These are phyloP conservation scores for Lotmaria passim DNA, from an alignment of 208 protist genomes.

Conservation along the genomic window DNA sequence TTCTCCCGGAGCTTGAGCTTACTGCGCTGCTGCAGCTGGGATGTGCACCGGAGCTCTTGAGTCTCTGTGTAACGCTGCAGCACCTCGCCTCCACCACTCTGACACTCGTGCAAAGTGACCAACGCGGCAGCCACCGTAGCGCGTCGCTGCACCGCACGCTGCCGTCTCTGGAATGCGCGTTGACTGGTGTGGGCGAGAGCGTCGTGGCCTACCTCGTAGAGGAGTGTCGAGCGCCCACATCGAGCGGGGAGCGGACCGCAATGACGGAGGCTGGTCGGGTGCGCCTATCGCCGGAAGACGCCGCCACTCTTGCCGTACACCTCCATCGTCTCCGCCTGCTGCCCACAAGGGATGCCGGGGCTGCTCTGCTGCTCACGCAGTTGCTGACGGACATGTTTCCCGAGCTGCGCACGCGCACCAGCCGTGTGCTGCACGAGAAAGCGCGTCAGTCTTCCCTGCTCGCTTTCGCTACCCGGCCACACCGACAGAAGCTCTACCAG, in stretches of 20 bases:
- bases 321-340: constrained; percentile 58
- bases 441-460: constrained; percentile 69
- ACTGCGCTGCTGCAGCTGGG: constrained; percentile 31
- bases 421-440: constrained; percentile 47
- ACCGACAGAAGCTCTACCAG: constrained; percentile 59
- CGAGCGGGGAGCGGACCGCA: neutral
- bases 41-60: constrained; percentile 45
- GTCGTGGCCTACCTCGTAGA: constrained; percentile 36
- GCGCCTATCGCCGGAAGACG: constrained; percentile 12
- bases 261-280: neutral
- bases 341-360: constrained; percentile 22
- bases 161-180: constrained; percentile 39
- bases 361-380: constrained; percentile 34
- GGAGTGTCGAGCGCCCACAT: neutral
- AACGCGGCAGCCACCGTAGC: neutral
- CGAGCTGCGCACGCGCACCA: constrained; percentile 76
- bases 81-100: constrained; percentile 54
- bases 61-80: constrained; percentile 63
- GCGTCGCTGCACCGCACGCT: constrained; percentile 38
- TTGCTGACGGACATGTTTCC: constrained; percentile 70
- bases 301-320: constrained; percentile 26
- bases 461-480: constrained; percentile 70
- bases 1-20: constrained; percentile 52
- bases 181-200: constrained; percentile 31
- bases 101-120: constrained; percentile 12